phyloP scores from a whole-genome alignment of 768 basidiomycete genomes.

The Naganishia friedmannii region DNA sequence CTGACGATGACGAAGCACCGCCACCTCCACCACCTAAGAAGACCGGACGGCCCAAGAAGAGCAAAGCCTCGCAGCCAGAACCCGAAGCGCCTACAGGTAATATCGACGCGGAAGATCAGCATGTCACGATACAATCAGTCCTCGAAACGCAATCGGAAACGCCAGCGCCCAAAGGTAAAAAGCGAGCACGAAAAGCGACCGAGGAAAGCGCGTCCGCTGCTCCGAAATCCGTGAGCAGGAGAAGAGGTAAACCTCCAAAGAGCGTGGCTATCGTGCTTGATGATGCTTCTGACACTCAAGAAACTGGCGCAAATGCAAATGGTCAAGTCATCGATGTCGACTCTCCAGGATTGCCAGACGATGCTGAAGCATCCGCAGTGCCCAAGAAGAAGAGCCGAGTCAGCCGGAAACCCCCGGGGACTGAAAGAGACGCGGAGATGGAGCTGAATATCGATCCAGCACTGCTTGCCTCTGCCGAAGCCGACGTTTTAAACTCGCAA shows the following conservation, averaged over 20 bases:
- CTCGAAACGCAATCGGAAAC: conserved; percentile 36
- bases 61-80: conserved; percentile 57
- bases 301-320: not conserved
- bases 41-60: conserved; percentile 41
- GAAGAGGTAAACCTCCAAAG: not conserved
- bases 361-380: not conserved
- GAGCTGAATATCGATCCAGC: not conserved
- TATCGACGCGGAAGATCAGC: not conserved
- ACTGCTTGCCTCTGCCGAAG: not conserved
- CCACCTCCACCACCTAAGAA: not conserved
- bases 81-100: conserved; percentile 38
- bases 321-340: not conserved
- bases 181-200: not conserved
- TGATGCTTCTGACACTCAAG: not conserved
- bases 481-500: not conserved
- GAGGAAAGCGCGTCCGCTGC: not conserved
- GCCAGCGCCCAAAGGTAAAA: conserved; percentile 53
- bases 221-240: not conserved
- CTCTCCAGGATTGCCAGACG: not conserved
- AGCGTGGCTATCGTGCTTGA: not conserved
- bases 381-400: not conserved
- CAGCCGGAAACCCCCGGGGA: not conserved
- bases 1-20: not conserved
- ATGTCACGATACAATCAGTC: conserved; percentile 29
- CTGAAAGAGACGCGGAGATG: not conserved